Conservation (phyloP, 495 filamentous ascomycete genomes). For the Terfezia boudieri region DNA sequence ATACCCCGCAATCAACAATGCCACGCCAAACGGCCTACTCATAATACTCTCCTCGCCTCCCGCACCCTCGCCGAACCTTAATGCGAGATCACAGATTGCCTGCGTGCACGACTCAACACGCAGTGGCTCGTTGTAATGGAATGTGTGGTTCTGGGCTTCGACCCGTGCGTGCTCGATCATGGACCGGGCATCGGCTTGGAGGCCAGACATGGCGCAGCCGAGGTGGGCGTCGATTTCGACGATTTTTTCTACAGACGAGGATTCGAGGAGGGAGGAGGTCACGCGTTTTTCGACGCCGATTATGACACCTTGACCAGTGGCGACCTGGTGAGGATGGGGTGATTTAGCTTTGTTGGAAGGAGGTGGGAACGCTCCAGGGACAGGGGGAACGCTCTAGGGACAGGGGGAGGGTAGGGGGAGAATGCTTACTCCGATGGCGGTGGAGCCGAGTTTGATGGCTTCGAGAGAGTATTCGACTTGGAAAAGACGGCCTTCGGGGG, state of each 20-base stretch:
- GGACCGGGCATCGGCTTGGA: constrained; percentile 87
- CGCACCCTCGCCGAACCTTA: constrained; percentile 90
- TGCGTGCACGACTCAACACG: constrained; percentile 95
- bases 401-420: constrained; percentile 2
- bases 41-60: constrained; percentile 98
- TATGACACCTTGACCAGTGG: constrained; percentile 79
- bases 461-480: constrained; percentile 99
- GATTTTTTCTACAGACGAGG: constrained; percentile 95
- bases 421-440: constrained; percentile 68
- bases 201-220: constrained; percentile 91
- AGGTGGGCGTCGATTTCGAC: constrained; percentile 98
- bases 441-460: constrained; percentile 97
- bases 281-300: constrained; percentile 98
- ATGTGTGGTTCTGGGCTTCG: constrained; percentile 85
- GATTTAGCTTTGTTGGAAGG: neutral
- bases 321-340: constrained; percentile 32
- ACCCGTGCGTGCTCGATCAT: constrained; percentile 97
- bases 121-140: constrained; percentile 88
- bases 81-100: constrained; percentile 89
- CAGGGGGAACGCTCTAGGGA: constrained; percentile 1
- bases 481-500: constrained; percentile 96
- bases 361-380: constrained; percentile 1
- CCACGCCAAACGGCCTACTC: constrained; percentile 89
- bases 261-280: constrained; percentile 87
- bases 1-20: constrained; percentile 83